phyloP scores from a whole-genome alignment of 2,329 filamentous ascomycete species.

The Ophiostoma angusticollis region DNA sequence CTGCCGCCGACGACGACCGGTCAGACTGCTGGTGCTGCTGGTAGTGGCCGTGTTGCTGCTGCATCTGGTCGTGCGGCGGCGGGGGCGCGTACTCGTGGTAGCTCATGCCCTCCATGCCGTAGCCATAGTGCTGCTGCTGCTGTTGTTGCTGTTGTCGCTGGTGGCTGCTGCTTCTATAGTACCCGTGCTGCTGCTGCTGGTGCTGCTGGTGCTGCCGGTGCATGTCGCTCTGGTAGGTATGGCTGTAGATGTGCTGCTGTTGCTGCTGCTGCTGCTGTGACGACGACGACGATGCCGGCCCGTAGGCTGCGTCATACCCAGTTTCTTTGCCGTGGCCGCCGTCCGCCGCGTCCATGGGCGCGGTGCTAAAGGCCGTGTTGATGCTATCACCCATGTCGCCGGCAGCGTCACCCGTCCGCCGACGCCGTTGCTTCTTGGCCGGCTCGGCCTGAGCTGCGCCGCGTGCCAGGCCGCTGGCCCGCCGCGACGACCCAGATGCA shows the following conservation, averaged over 20 bases:
- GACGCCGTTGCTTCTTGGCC: constrained; percentile 17
- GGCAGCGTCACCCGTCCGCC: not conserved
- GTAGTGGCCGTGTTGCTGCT: constrained; percentile 7
- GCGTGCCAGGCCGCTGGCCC: constrained; percentile 14
- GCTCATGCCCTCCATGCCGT: not conserved
- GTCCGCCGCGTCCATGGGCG: too few relatives aligned
- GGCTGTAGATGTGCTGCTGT: not conserved
- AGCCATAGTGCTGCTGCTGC: not conserved
- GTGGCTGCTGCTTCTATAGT: too few relatives aligned
- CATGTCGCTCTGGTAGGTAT: not conserved
- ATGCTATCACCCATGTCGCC: too few relatives aligned
- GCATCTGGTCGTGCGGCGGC: not conserved
- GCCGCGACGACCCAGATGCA: constrained; percentile 2
- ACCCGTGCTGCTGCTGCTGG: not conserved
- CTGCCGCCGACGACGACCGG: too few relatives aligned
- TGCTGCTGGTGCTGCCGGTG: not conserved
- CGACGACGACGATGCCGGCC: too few relatives aligned
- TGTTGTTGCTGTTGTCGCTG: not conserved
- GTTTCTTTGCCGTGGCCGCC: too few relatives aligned
- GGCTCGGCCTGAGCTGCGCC: too few relatives aligned
- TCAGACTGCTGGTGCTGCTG: not conserved
- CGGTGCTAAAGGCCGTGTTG: too few relatives aligned
- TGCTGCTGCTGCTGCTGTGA: too few relatives aligned
- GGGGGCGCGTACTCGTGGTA: constrained; percentile 3
- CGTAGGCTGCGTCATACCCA: not conserved